Conservation (phyloP, 345 rosid genomes). For the Eucalyptus globulus region DNA sequence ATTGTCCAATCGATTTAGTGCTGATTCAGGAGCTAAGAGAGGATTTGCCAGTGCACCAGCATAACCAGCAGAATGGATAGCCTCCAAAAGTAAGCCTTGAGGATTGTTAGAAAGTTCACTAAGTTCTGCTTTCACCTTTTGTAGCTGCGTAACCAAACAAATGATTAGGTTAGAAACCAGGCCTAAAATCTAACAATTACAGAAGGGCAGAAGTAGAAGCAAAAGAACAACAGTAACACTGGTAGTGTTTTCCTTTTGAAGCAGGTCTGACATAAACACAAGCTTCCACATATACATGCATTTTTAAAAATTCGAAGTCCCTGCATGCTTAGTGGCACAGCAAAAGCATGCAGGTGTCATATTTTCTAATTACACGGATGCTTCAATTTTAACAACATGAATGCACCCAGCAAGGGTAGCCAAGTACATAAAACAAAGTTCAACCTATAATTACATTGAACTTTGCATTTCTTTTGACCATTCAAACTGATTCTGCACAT, state of each 20-base stretch:
- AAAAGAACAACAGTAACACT: not conserved
- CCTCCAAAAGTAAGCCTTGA: slow-evolving; percentile 71
- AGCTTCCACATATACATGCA: not conserved
- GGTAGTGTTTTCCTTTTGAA: not conserved
- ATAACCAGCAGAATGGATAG: slow-evolving; percentile 78
- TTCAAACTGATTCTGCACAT: not conserved
- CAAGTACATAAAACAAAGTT: not conserved
- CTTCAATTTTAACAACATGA: not conserved
- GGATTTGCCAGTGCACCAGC: slow-evolving; percentile 87
- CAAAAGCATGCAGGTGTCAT: not conserved
- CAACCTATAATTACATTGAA: not conserved
- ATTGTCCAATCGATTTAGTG: slow-evolving; percentile 37
- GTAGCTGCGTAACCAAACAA: slow-evolving; percentile 31
- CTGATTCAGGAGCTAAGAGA: slow-evolving; percentile 72
- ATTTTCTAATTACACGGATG: not conserved
- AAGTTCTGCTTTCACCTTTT: slow-evolving; percentile 57
- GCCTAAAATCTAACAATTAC: not conserved
- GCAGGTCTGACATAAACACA: not conserved
- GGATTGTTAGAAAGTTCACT: slow-evolving; percentile 63
- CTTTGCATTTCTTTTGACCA: not conserved
- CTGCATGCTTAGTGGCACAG: not conserved
- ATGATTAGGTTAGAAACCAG: not conserved
- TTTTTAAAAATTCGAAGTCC: not conserved
- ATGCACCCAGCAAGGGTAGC: not conserved
- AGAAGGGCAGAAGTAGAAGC: not conserved